phyloP scores from a whole-genome alignment of 331 rosid species.

The Malus hybrid region DNA sequence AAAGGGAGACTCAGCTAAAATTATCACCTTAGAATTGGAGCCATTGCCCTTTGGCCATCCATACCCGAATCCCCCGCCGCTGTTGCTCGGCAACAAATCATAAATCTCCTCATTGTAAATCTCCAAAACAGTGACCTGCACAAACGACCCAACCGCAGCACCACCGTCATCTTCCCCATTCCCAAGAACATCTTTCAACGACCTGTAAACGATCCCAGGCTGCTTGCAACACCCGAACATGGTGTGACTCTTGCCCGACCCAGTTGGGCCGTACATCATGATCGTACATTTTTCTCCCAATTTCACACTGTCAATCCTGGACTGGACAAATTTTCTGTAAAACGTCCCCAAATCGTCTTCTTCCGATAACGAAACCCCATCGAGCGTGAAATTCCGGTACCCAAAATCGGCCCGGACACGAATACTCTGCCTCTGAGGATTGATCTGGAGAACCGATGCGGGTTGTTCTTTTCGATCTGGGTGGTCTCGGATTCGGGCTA shows the following conservation, averaged over 20 bases:
- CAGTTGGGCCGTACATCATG: slow-evolving; percentile 98
- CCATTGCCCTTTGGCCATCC: slow-evolving; percentile 69
- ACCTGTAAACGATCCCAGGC: slow-evolving; percentile 85
- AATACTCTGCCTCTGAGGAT: slow-evolving; percentile 35
- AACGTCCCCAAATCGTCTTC: slow-evolving; percentile 66
- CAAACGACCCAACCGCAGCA: slow-evolving; percentile 49
- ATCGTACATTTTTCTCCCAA: slow-evolving; percentile 87
- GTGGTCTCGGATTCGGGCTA: slow-evolving; percentile 85
- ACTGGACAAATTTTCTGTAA: slow-evolving; percentile 65
- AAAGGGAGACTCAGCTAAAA: background rate
- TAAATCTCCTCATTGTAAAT: slow-evolving; percentile 93
- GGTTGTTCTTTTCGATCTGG: slow-evolving; percentile 77
- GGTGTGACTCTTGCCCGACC: slow-evolving; percentile 94
- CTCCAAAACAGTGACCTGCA: slow-evolving; percentile 86
- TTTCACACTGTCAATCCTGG: slow-evolving; percentile 71
- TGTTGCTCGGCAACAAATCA: slow-evolving; percentile 57
- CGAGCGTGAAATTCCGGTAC: slow-evolving; percentile 84
- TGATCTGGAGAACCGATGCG: slow-evolving; percentile 46
- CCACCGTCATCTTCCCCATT: slow-evolving; percentile 33
- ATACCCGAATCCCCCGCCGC: slow-evolving; percentile 58
- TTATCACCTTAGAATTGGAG: slow-evolving; percentile 58
- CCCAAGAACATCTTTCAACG: slow-evolving; percentile 81
- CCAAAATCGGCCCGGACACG: slow-evolving; percentile 88
- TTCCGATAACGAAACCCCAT: slow-evolving; percentile 84
- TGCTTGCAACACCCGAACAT: slow-evolving; percentile 89